Base-by-base conservation (phyloP, 1,139 yeast genomes). In the Hyphopichia buzzinii region DNA sequence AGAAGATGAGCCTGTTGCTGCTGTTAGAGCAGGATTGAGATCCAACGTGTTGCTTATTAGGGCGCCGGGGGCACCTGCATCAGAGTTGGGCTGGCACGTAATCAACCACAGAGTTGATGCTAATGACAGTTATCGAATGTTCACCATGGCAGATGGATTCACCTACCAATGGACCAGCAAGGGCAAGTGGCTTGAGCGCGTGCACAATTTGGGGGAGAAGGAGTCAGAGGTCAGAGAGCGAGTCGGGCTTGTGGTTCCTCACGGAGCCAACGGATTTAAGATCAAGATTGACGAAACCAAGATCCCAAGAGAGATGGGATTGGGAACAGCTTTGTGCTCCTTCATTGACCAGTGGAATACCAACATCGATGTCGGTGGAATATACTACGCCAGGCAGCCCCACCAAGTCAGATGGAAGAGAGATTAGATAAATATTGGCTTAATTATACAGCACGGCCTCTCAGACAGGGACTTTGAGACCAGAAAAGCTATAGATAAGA, bases 321-420 rank as follows among this genome's bases (percentile, higher is more conserved):
- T 80, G 23, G 62, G 79, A 26, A 72, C 81, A 4, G 84, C 84
- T 2, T 59, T 80, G 47, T 72, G 79, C 44, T 77, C 82, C 31
- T 73, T 63, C 51, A 71, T 80, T 39, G 86, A 80, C 48, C 84
- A 79, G 44, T 80, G 86, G 86, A 80, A 77, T 49, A 79, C 85
- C 13, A 62, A 64, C 43, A 55, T 74, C 33, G 77, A 75, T 22
- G 74, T 78, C 25, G 84, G 85, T 16, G 85, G 85, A 23, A 75
- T 79, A 33, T 79, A 79, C 54, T 71, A 66, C 42, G 76, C 78
- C 4, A 67, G 75, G 49, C 77, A 75, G 52, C 69, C 68, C 30
- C 50, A 57, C 24, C 78, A 75, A 40, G 66, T 74, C 15, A 67
- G 80, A 40, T 79, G 84, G 84, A 77, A 77, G 55, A 62, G 84